A percentile compares a stretch with the other conserved stretches of the same genome.
Conservation (phyloP, 2,329 filamentous ascomycete species). For the Colletotrichum sp. region DNA sequence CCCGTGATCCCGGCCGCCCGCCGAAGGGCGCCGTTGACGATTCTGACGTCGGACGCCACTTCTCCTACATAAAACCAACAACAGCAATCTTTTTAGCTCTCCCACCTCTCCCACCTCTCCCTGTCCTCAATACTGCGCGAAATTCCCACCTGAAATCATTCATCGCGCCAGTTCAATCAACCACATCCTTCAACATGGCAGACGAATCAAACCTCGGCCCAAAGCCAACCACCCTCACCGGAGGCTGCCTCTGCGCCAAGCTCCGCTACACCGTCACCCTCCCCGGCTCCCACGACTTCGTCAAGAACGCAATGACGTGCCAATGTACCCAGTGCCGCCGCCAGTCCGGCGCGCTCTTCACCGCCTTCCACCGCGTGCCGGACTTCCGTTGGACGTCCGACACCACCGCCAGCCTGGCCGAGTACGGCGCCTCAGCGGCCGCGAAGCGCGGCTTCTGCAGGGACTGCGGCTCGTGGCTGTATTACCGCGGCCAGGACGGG, state of each 20-base stretch:
- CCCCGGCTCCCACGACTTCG: constrained; percentile 48
- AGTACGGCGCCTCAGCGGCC: constrained; percentile 43
- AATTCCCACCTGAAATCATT: rapidly evolving
- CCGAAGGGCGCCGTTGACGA: constrained; percentile 6
- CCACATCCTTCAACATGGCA: not conserved
- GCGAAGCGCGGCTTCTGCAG: constrained; percentile 53
- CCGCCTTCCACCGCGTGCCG: constrained; percentile 43
- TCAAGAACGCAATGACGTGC: constrained; percentile 48
- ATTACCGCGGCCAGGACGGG: constrained; percentile 39
- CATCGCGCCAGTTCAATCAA: not conserved
- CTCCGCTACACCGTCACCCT: constrained; percentile 55
- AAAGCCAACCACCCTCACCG: constrained; percentile 43
- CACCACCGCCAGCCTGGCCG: constrained; percentile 33
- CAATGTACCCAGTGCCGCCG: constrained; percentile 63
- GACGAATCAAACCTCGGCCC: not conserved
- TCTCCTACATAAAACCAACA: not conserved
- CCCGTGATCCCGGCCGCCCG: not conserved
- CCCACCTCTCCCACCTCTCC: too few species aligned
- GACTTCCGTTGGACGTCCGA: constrained; percentile 38
- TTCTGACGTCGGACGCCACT: not conserved
- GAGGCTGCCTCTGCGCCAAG: constrained; percentile 56
- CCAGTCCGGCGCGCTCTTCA: constrained; percentile 51
- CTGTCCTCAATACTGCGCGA: rapidly evolving
- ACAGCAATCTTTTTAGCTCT: not conserved
- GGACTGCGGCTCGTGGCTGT: constrained; percentile 54